Base-by-base conservation (phyloP, 1,139 yeast genomes). In the Scheffersomyces parashehatae region DNA sequence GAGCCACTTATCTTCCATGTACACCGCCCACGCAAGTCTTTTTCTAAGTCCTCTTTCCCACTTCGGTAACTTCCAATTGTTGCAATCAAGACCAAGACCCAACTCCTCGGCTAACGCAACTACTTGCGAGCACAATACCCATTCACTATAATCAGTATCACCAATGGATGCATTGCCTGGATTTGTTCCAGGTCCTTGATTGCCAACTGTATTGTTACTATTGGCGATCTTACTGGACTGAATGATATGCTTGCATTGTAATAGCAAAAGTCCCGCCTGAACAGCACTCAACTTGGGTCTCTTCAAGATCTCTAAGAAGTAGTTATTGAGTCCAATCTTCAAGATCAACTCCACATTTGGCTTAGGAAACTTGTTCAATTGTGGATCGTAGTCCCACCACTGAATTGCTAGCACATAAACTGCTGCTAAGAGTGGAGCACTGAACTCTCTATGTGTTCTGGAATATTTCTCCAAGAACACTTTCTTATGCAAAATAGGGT, bases 11-110 rank as follows among this genome's bases (percentile, higher is more conserved):
- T 88, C 96, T 62, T 88, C 95, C 44, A 86, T 72, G 73, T 82
- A 89, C 1, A 88, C 95, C 0, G 97, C 96, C 97, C 97, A 90
- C 0, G 96, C 96, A 40, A 90, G 66, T 44, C 97, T 72, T 54
- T 88, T 80, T 41, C 97, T 72, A 38, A 90, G 66, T 2, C 95
- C 93, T 42, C 95, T 73, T 59, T 90, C 97, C 97, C 97, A 90
- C 54, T 85, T 83, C 0, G 97, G 97, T 30, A 90, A 65, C 56
- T 87, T 83, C 97, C 97, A 90, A 48, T 78, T 79, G 44, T 85
- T 82, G 59, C 97, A 90, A 58, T 89, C 91, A 13, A 88, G 72
- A 0, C 96, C 96, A 10, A 90, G 68, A 0, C 97, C 97, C 31
- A 90, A 67, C 53, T 90, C 95, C 60, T 89, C 96, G 0, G 96